Evolutionary conservation across 164 flowering plant genomes (phyloP).

Genomic region (Tetracentron sinense): DNA sequence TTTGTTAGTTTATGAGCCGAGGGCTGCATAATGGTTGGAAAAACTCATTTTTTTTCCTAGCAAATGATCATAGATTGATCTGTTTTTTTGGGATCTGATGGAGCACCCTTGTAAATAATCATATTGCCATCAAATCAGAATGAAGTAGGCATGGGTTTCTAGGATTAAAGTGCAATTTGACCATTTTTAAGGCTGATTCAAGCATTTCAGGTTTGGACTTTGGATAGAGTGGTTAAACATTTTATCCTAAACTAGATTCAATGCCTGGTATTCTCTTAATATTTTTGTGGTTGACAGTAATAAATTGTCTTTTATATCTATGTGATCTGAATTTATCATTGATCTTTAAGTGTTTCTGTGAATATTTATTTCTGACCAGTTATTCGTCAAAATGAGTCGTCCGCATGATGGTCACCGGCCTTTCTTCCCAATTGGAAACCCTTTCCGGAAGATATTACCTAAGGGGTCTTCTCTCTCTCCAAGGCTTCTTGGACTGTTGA

Average conservation of each 20-base stretch:
- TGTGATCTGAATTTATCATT: not conserved
- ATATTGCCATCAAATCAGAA: too few species aligned
- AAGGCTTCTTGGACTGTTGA: slow-evolving; percentile 37
- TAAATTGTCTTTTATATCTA: too few species aligned
- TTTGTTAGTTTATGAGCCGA: too few species aligned
- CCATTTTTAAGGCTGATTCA: not conserved
- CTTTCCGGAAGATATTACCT: slow-evolving; percentile 64
- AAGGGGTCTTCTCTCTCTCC: slow-evolving; percentile 60
- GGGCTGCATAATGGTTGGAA: too few species aligned
- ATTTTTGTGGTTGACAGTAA: not conserved
- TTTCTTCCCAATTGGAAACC: slow-evolving; percentile 72
- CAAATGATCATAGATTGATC: too few species aligned
- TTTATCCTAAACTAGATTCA: not conserved
- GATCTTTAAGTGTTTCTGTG: too few species aligned
- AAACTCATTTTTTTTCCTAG: too few species aligned
- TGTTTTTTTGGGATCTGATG: too few species aligned
- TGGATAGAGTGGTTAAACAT: too few species aligned
- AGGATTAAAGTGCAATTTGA: not conserved
- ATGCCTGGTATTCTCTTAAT: not conserved
- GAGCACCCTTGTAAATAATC: too few species aligned
- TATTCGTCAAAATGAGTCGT: slow-evolving; percentile 54
- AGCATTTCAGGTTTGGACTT: too few species aligned
- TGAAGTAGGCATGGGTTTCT: too few species aligned
- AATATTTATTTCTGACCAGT: slow-evolving; percentile 11
- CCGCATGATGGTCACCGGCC: slow-evolving; percentile 71